phyloP scores from a whole-genome alignment of 202 grass and related monocot genomes.

The Cymbopogon flexuosus region DNA sequence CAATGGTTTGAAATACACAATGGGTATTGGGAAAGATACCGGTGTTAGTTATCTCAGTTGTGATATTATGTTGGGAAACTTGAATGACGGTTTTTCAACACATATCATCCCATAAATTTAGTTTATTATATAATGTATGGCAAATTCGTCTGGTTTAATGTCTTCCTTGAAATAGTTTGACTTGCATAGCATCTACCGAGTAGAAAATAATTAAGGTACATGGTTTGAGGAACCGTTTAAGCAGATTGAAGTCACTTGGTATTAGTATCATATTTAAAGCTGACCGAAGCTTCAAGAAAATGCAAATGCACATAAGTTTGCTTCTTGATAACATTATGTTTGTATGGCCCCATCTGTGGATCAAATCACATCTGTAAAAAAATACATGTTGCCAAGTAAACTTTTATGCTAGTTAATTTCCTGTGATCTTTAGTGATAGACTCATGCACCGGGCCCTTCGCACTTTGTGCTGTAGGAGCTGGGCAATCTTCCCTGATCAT shows the following conservation, averaged over 20 bases:
- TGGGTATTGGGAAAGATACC: not conserved
- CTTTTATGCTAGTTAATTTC: slow-evolving; percentile 20
- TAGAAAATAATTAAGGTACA: slow-evolving; percentile 6
- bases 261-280: not conserved
- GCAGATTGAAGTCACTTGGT: slow-evolving; percentile 5
- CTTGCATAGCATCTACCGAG: not conserved
- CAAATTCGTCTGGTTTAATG: not conserved
- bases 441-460: not conserved
- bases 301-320: not conserved
- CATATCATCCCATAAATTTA: not conserved
- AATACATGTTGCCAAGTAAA: slow-evolving; percentile 16
- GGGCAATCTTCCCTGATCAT: slow-evolving; percentile 5
- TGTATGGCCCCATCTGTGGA: not conserved
- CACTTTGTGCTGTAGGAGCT: not conserved
- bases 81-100: not conserved
- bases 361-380: not conserved
- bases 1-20: not conserved
- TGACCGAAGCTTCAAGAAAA: slow-evolving; percentile 15
- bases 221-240: not conserved
- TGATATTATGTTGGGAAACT: slow-evolving; percentile 1
- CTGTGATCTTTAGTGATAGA: not conserved
- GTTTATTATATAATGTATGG: not conserved
- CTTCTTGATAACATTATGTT: not conserved
- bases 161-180: not conserved
- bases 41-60: not conserved